Evolutionary conservation across 2,329 filamentous ascomycete genomes (phyloP).

Genomic region (Amylocarpus encephaloides): DNA sequence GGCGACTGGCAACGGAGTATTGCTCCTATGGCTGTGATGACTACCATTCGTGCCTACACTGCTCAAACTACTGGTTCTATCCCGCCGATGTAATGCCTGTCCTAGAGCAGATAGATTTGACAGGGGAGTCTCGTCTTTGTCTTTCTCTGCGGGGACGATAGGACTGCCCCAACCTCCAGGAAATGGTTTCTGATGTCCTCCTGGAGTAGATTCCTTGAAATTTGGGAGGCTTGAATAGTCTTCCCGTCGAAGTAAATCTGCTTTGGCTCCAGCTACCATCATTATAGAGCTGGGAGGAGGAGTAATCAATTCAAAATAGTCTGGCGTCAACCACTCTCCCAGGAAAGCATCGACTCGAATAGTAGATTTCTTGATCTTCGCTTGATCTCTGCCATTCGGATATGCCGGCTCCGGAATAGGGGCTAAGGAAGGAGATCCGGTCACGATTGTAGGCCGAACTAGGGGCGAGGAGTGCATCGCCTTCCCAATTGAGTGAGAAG

Average conservation of each 20-base stretch:
- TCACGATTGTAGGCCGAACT: constrained; percentile 22
- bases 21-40: constrained; percentile 15
- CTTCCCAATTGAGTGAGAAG: constrained; percentile 15
- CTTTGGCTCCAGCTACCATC: constrained; percentile 86
- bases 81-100: constrained; percentile 25
- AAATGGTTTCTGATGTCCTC: constrained; percentile 32
- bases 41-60: constrained; percentile 27
- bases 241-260: constrained; percentile 71
- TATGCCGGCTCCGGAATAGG: constrained; percentile 26
- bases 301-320: constrained; percentile 89
- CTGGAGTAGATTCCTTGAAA: constrained; percentile 22
- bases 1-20: constrained; percentile 6
- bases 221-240: constrained; percentile 48
- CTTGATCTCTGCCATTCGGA: constrained; percentile 15
- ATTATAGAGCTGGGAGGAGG: constrained; percentile 78
- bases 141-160: constrained; percentile 18
- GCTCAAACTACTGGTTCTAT: constrained; percentile 31
- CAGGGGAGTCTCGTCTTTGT: constrained; percentile 25
- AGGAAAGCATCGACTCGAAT: constrained; percentile 87
- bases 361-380: constrained; percentile 47
- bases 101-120: constrained; percentile 23
- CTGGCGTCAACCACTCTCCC: constrained; percentile 89
- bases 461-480: constrained; percentile 28
- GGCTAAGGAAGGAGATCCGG: constrained; percentile 25
- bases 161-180: constrained; percentile 33